Evolutionary conservation across 805 yeast species (phyloP).

Genomic region (Yarrowia deformans): DNA sequence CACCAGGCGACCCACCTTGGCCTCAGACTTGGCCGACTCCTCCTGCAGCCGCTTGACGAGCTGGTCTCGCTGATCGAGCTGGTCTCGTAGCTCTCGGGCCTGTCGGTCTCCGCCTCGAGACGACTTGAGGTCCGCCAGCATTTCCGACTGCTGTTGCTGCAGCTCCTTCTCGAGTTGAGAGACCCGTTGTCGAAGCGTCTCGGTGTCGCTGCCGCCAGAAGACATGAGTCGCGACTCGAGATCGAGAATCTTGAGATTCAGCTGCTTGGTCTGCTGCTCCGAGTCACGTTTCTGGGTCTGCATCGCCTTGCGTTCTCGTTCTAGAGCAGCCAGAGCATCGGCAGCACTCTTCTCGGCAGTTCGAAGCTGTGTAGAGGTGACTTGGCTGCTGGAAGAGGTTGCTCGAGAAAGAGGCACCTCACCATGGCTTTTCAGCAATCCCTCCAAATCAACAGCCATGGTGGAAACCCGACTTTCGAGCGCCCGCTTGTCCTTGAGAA

Average conservation of each 20-base stretch:
- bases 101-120: slow-evolving; percentile 45
- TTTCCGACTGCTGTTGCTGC: slow-evolving; percentile 41
- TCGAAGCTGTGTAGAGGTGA: neutral
- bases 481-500: slow-evolving; percentile 59
- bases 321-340: slow-evolving; percentile 30
- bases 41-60: slow-evolving; percentile 52
- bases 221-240: slow-evolving; percentile 43
- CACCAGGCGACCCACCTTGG: slow-evolving; percentile 55
- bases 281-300: slow-evolving; percentile 41
- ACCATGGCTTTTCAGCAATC: slow-evolving; percentile 23
- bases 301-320: slow-evolving; percentile 41
- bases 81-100: slow-evolving; percentile 44
- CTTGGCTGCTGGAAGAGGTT: too few relatives aligned
- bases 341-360: slow-evolving; percentile 23
- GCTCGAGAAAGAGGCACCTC: neutral
- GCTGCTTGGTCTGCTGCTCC: slow-evolving; percentile 49
- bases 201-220: neutral
- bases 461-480: slow-evolving; percentile 57
- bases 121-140: slow-evolving; percentile 43
- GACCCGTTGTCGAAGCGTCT: slow-evolving; percentile 38
- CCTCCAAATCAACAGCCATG: slow-evolving; percentile 47
- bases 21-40: slow-evolving; percentile 61
- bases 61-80: slow-evolving; percentile 47
- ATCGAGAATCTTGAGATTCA: slow-evolving; percentile 45
- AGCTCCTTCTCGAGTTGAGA: slow-evolving; percentile 45